phyloP scores from a whole-genome alignment of 345 rosid species.

The Zanthoxylum bungeanum region DNA sequence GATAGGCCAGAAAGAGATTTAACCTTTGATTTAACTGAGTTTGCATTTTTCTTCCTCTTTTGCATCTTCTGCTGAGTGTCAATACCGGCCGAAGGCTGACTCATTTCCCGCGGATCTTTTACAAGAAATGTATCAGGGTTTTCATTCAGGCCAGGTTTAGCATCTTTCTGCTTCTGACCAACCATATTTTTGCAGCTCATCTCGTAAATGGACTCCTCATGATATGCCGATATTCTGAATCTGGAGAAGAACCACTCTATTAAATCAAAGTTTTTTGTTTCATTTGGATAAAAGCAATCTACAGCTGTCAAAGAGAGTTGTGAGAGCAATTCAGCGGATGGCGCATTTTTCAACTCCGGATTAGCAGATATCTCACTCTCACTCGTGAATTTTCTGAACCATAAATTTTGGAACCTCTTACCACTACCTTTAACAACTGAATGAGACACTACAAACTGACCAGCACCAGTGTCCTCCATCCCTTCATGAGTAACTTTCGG shows the following conservation, averaged over 20 bases:
- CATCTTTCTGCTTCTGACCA: constrained; percentile 36
- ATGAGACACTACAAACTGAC: constrained; percentile 46
- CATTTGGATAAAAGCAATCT: constrained; percentile 40
- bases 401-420: constrained; percentile 54
- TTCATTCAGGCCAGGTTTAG: constrained; percentile 9
- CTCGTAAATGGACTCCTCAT: constrained; percentile 60
- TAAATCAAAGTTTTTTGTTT: constrained; percentile 36
- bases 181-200: constrained; percentile 50
- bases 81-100: constrained; percentile 10
- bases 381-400: constrained; percentile 46
- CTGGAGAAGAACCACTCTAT: constrained; percentile 79
- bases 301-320: constrained; percentile 55
- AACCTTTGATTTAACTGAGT: constrained; percentile 24
- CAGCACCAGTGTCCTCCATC: constrained; percentile 12
- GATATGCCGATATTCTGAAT: constrained; percentile 67
- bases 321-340: constrained; percentile 53
- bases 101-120: constrained; percentile 17
- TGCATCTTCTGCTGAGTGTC: constrained; percentile 29
- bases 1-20: constrained; percentile 38
- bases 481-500: constrained; percentile 21
- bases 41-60: constrained; percentile 30
- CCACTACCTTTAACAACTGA: constrained; percentile 45
- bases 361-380: constrained; percentile 35
- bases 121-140: constrained; percentile 9
- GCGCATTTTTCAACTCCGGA: constrained; percentile 40